These are phyloP conservation scores for Caryopteris hybrid DNA, from an alignment of 305 asterid genomes.

Conservation along the genomic window DNA sequence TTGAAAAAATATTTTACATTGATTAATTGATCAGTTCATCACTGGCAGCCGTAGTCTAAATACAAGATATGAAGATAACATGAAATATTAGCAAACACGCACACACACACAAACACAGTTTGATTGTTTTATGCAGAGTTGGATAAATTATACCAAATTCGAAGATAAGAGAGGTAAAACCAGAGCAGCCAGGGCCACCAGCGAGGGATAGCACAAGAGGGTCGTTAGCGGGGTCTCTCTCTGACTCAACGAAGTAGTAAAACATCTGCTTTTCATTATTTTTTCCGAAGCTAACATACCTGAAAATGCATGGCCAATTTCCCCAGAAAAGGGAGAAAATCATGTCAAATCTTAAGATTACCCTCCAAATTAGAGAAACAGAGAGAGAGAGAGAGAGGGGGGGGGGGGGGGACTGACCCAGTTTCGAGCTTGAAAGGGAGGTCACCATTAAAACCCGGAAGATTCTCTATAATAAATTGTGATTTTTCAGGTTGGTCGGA, in stretches of 20 bases:
- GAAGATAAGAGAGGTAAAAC: conserved; percentile 13
- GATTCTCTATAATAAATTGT: conserved; percentile 18
- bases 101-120: neutral
- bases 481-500: neutral
- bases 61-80: neutral
- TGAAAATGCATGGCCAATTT: neutral
- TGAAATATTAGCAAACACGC: neutral
- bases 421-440: conserved; percentile 40
- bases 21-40: neutral
- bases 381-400: no score
- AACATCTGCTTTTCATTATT: conserved; percentile 22
- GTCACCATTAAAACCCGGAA: conserved; percentile 33
- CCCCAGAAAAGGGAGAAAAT: neutral
- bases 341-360: neutral
- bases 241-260: conserved; percentile 29
- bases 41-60: no score
- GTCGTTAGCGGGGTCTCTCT: conserved; percentile 17
- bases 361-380: neutral
- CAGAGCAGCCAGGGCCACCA: conserved; percentile 35
- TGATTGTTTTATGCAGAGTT: neutral
- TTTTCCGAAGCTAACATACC: conserved; percentile 21
- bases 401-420: conserved; percentile 10
- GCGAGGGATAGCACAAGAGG: conserved; percentile 27
- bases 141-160: conserved; percentile 16
- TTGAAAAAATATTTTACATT: neutral